These are phyloP conservation scores for Monilinia aucupariae DNA, from an alignment of 2,329 filamentous ascomycete species.

Conservation along the genomic window DNA sequence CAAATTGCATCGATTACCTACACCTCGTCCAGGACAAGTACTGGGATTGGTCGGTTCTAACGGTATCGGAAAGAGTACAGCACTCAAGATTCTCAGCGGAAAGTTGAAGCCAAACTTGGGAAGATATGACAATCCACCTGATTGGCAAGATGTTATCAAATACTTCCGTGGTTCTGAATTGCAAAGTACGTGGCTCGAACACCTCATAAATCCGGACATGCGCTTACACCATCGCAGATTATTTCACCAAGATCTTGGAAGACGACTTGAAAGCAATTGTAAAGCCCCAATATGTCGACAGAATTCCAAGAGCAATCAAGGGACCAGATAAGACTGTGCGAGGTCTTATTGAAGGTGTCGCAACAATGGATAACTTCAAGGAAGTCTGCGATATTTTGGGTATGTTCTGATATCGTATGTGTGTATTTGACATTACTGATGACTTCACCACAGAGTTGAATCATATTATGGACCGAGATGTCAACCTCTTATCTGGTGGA, in stretches of 20 bases:
- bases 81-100: conserved; percentile 94
- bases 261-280: conserved; percentile 96
- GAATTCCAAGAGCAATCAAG: conserved; percentile 89
- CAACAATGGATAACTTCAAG: conserved; percentile 72
- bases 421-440: not conserved
- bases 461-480: conserved; percentile 87
- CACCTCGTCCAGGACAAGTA: conserved; percentile 91
- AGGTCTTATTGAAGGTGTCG: conserved; percentile 68
- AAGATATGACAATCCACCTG: conserved; percentile 89
- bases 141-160: conserved; percentile 99
- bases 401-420: conserved; percentile 31
- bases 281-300: conserved; percentile 96
- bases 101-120: conserved; percentile 98
- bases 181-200: conserved; percentile 62
- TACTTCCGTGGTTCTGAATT: conserved; percentile 96
- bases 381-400: conserved; percentile 75
- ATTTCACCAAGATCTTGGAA: conserved; percentile 97
- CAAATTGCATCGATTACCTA: conserved; percentile 95
- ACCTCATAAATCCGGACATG: not conserved
- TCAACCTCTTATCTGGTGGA: conserved; percentile 86
- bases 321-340: conserved; percentile 74
- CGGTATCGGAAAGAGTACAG: conserved; percentile 99
- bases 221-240: conserved; percentile 54
- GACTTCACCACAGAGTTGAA: conserved; percentile 64
- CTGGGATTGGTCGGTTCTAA: conserved; percentile 96